A percentile compares a stretch with the other conserved stretches of the same genome.
These are phyloP conservation scores for Leptographium galeiforme DNA, from an alignment of 2,329 filamentous ascomycete species.

Conservation along the genomic window DNA sequence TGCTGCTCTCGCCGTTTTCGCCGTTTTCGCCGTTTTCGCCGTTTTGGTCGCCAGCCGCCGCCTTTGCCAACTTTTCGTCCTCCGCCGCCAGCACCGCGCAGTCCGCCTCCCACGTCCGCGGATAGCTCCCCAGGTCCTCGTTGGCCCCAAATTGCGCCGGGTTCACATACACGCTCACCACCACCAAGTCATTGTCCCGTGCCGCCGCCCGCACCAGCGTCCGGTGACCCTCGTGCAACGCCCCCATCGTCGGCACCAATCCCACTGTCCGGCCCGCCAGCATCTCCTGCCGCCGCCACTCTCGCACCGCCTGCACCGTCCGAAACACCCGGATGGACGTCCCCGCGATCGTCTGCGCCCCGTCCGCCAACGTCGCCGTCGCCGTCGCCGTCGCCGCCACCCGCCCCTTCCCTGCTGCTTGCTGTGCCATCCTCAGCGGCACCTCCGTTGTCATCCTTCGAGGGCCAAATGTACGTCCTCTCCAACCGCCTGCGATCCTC, in stretches of 20 bases:
- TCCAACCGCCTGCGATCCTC: background rate
- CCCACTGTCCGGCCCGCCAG: conserved; percentile 60
- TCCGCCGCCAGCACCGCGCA: conserved; percentile 51
- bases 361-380: background rate
- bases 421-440: background rate
- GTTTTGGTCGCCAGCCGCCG: conserved; percentile 19
- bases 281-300: conserved; percentile 53
- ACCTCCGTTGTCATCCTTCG: background rate
- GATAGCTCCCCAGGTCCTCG: conserved; percentile 83
- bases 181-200: conserved; percentile 68
- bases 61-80: conserved; percentile 55
- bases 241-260: conserved; percentile 94
- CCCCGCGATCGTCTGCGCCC: conserved; percentile 35
- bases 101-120: conserved; percentile 77
- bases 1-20: too few species aligned
- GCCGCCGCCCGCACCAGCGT: conserved; percentile 76
- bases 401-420: background rate
- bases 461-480: too few species aligned
- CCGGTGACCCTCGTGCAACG: conserved; percentile 83
- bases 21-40: too few species aligned
- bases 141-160: conserved; percentile 86
- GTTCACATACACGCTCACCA: conserved; percentile 91
- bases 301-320: conserved; percentile 55
- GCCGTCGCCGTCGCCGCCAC: background rate
- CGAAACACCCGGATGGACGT: conserved; percentile 60